Evolutionary conservation across 176 grass and related monocot species (phyloP).

Genomic region (Melocanna baccifera): DNA sequence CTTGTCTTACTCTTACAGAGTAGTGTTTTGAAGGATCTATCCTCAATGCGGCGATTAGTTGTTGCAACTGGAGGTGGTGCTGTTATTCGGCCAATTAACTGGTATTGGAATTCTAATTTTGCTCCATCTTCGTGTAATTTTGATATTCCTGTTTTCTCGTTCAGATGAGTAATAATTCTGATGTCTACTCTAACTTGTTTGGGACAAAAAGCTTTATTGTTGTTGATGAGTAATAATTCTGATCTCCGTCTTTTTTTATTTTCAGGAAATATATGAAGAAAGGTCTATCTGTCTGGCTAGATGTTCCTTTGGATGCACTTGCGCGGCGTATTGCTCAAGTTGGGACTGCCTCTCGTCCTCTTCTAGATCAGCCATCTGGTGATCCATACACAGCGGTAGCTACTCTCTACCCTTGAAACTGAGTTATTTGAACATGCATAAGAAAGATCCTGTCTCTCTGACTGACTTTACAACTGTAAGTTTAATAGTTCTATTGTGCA

Average conservation of each 20-base stretch:
- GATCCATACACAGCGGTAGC: conserved; percentile 91
- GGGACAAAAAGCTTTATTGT: too few species aligned
- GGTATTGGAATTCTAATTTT: conserved; percentile 26
- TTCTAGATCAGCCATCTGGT: conserved; percentile 77
- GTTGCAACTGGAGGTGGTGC: conserved; percentile 80
- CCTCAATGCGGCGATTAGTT: conserved; percentile 75
- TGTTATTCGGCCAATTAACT: conserved; percentile 71
- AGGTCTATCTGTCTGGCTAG: conserved; percentile 82
- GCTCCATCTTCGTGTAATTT: not conserved
- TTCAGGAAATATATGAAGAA: conserved; percentile 83
- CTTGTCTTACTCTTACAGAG: conserved; percentile 41
- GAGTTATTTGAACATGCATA: conserved; percentile 9
- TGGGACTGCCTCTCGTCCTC: conserved; percentile 91
- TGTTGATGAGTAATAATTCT: conserved; percentile 10
- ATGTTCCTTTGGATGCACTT: conserved; percentile 92
- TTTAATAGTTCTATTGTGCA: not conserved
- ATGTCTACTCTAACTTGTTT: too few species aligned
- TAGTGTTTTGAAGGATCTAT: conserved; percentile 64
- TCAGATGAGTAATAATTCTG: conserved; percentile 11
- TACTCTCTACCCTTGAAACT: not conserved
- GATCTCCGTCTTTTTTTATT: not conserved
- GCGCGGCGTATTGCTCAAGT: conserved; percentile 87
- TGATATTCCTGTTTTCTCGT: not conserved
- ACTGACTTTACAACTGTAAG: conserved; percentile 40
- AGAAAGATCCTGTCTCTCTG: conserved; percentile 33